Conservation (phyloP, 768 basidiomycete genomes). For the Auriscalpium vulgare region DNA sequence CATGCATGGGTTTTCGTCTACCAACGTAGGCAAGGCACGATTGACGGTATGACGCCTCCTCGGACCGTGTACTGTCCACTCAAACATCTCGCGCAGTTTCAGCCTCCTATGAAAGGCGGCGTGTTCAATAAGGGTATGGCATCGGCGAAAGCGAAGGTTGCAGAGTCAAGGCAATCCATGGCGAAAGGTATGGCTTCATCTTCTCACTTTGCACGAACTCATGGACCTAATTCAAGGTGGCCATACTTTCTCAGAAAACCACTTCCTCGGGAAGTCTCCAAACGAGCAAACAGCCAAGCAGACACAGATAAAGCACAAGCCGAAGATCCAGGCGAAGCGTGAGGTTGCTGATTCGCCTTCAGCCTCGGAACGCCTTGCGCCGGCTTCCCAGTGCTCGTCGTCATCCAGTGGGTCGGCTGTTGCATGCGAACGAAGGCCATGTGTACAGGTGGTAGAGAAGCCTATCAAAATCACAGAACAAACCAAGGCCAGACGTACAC, state of each 20-base stretch:
- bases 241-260: constrained; percentile 18
- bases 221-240: not conserved
- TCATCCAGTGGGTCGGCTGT: too few relatives aligned
- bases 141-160: constrained; percentile 33
- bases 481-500: not conserved
- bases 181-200: constrained; percentile 17
- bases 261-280: constrained; percentile 6
- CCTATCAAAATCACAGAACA: constrained; percentile 1
- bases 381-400: too few relatives aligned
- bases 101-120: constrained; percentile 37
- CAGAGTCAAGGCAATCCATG: constrained; percentile 19
- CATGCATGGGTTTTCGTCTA: constrained; percentile 60
- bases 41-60: constrained; percentile 40
- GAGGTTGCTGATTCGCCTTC: too few relatives aligned
- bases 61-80: not conserved
- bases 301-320: too few relatives aligned
- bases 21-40: constrained; percentile 53
- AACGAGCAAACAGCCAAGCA: too few relatives aligned
- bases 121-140: constrained; percentile 63
- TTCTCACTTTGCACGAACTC: not conserved
- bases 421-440: too few relatives aligned
- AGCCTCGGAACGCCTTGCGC: too few relatives aligned
- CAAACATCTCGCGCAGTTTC: constrained; percentile 26
- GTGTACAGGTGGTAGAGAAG: not conserved
- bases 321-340: too few relatives aligned